Evolutionary conservation across 495 filamentous ascomycete genomes (phyloP).

Genomic region (Penicillium canescens): DNA sequence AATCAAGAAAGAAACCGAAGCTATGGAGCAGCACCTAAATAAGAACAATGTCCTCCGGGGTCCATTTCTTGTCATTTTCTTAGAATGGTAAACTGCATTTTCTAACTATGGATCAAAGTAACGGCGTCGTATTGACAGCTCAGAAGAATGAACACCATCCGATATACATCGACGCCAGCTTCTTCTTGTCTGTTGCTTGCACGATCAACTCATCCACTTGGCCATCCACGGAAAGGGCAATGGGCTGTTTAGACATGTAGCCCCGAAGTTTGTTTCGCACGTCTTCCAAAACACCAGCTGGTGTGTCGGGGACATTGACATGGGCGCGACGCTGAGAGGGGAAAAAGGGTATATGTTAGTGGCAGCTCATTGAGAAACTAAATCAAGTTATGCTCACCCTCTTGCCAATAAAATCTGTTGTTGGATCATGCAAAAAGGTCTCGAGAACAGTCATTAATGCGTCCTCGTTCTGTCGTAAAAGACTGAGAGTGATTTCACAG

Average conservation of each 20-base stretch:
- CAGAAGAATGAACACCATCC: conserved; percentile 96
- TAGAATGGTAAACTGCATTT: too few relatives aligned
- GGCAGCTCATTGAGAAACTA: not conserved
- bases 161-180: conserved; percentile 91
- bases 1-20: conserved; percentile 7
- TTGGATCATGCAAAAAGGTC: conserved; percentile 95
- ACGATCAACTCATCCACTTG: conserved; percentile 91
- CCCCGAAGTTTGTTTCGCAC: conserved; percentile 86
- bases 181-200: conserved; percentile 74
- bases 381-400: conserved; percentile 46
- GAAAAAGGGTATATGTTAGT: conserved; percentile 13
- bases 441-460: conserved; percentile 96
- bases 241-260: conserved; percentile 78
- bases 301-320: conserved; percentile 73
- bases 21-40: not conserved
- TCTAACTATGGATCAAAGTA: too few relatives aligned
- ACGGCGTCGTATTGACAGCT: conserved; percentile 4
- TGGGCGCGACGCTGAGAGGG: conserved; percentile 55
- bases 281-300: conserved; percentile 84
- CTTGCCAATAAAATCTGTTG: conserved; percentile 83
- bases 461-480: conserved; percentile 89
- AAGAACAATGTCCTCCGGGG: too few relatives aligned
- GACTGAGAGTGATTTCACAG: conserved; percentile 79
- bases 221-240: conserved; percentile 90
- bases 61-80: too few relatives aligned